Base-by-base conservation (phyloP, 1,284 basidiomycete species). In the Laetiporus sulphureus region DNA sequence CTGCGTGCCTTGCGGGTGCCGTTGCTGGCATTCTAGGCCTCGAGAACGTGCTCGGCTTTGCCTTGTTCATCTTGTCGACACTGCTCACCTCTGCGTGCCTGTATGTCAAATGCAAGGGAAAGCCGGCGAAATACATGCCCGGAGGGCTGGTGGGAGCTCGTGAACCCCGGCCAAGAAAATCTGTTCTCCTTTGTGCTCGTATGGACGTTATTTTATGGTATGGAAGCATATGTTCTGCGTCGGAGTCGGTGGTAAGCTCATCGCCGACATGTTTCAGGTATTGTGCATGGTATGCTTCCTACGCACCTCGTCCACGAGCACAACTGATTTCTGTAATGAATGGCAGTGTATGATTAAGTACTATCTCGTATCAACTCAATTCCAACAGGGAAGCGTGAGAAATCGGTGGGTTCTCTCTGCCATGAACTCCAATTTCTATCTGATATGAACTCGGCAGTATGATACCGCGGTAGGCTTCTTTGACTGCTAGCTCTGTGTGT, bases 121-220 rank as follows among this genome's bases (percentile, higher is more conserved):
- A 67, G 34, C 72, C 79, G 4, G 54, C 61, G 35, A 78, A 77
- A 51, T 87, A 76, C 61, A 62, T 83, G 18, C 64, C 72, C 32
- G 75, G 77, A 6, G n/a, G 81, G 84, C 6, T 59, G 76, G 54
- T 62, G 69, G 55, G 85, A 83, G 42, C 64, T 91, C 32, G 63
- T 81, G 36, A 89, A 84, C 45, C 82, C 91, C 0, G 87, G 88
- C 10, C 83, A 89, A 62, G 90, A 93, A 63, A 91, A 91, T 51
- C 68, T 83, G 15, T 84, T 88, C 54, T 88, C 88, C 1, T 94
- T 91, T 58, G 73, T 94, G 46, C 72, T 93, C 33, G 81, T 86
- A 25, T 94, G 90, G 90, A 94, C 91, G 30, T 67, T 92, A 44
- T 86, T 90, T 61, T 92, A 87, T 61, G 89, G 85, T 89, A 53